phyloP scores from a whole-genome alignment of 305 asterid genomes.

The Solanum hybrid region DNA sequence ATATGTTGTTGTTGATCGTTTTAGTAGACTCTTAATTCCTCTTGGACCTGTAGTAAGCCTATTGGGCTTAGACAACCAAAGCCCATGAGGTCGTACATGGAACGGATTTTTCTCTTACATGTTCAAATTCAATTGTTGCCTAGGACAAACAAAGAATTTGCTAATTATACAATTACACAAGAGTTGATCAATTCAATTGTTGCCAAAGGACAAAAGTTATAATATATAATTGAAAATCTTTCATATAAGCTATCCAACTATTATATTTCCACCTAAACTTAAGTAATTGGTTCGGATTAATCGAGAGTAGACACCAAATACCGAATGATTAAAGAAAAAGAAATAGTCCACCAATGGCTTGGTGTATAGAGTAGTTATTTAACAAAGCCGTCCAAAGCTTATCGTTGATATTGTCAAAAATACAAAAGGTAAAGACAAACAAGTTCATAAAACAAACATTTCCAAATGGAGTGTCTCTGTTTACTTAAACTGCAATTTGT shows the following conservation, averaged over 20 bases:
- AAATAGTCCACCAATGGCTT: neutral
- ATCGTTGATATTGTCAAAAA: neutral
- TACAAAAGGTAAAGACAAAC: neutral
- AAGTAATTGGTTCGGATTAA: neutral
- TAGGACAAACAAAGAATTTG: neutral
- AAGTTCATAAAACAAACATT: neutral
- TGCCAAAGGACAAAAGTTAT: neutral
- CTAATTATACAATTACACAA: neutral
- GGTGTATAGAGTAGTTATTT: neutral
- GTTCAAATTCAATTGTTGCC: neutral
- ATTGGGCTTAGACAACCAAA: neutral
- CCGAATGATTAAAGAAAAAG: neutral
- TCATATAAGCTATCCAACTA: neutral
- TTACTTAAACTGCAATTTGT: neutral
- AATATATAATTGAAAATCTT: neutral
- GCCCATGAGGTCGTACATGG: neutral
- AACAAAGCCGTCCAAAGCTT: neutral
- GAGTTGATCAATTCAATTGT: neutral
- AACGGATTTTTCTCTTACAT: neutral
- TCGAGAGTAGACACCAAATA: neutral
- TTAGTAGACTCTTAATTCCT: neutral
- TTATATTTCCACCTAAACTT: neutral
- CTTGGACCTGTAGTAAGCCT: neutral
- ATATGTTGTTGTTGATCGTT: neutral
- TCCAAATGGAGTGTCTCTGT: neutral